A percentile compares a stretch with the other conserved stretches of the same genome.
These are phyloP conservation scores for Laburnicola sp. DNA, from an alignment of 2,329 filamentous ascomycete genomes.

Conservation along the genomic window DNA sequence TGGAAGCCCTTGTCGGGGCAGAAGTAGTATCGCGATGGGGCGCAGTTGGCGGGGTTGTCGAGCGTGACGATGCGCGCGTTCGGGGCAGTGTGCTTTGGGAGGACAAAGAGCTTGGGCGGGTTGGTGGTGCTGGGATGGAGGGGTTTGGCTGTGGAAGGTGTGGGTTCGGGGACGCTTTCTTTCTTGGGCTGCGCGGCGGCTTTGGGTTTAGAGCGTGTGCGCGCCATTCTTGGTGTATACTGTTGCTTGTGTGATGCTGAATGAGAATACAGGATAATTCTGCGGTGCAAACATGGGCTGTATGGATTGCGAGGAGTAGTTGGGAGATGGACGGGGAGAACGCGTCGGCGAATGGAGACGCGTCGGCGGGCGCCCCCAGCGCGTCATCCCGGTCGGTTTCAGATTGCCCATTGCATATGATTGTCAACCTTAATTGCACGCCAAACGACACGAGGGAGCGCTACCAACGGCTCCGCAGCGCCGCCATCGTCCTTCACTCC, in stretches of 20 bases:
- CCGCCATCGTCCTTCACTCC: too few species aligned
- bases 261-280: too few species aligned
- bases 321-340: not conserved
- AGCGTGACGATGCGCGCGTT: slow-evolving; percentile 60
- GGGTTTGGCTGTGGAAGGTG: slow-evolving; percentile 24
- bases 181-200: slow-evolving; percentile 22
- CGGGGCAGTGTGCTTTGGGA: slow-evolving; percentile 57
- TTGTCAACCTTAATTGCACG: slow-evolving; percentile 30
- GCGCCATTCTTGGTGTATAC: slow-evolving; percentile 36
- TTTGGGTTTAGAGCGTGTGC: slow-evolving; percentile 45
- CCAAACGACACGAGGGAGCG: slow-evolving; percentile 24
- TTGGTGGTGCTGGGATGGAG: slow-evolving; percentile 45
- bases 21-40: slow-evolving; percentile 59
- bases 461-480: too few species aligned
- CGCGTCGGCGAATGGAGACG: slow-evolving; percentile 20
- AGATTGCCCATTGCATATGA: too few species aligned
- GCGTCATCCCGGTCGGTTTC: slow-evolving; percentile 40
- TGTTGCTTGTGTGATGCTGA: not conserved
- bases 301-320: not conserved
- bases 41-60: slow-evolving; percentile 56
- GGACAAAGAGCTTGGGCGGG: slow-evolving; percentile 59
- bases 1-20: slow-evolving; percentile 62
- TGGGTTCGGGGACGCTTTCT: slow-evolving; percentile 28
- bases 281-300: too few species aligned
- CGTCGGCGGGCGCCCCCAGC: too few species aligned